Conservation (phyloP, 108 stramenopile genomes). For the Cyclotella cryptica region DNA sequence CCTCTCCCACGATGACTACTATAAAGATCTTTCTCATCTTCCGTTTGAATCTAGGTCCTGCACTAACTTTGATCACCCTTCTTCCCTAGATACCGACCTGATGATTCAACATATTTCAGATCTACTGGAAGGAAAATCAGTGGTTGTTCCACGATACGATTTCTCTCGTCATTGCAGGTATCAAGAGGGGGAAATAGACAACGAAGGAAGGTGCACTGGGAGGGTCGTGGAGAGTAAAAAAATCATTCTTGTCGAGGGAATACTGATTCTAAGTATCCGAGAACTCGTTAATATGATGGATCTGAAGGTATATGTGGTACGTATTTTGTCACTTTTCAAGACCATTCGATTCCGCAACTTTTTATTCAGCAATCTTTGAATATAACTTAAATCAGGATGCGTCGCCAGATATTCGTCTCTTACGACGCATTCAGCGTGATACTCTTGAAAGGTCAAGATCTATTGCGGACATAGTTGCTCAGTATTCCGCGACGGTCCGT, state of each 20-base stretch:
- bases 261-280: constrained; percentile 87
- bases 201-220: constrained; percentile 37
- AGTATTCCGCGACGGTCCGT: constrained; percentile 89
- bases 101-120: constrained; percentile 81
- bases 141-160: constrained; percentile 91
- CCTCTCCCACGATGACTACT: constrained; percentile 58
- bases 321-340: constrained; percentile 7
- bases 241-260: constrained; percentile 93
- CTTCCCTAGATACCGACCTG: constrained; percentile 90
- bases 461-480: constrained; percentile 76
- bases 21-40: constrained; percentile 79
- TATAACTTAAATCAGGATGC: constrained; percentile 66
- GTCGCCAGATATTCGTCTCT: constrained; percentile 83
- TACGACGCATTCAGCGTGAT: constrained; percentile 89
- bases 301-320: constrained; percentile 94
- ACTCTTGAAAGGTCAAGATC: constrained; percentile 84
- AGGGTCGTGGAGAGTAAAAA: constrained; percentile 60
- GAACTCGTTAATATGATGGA: constrained; percentile 82
- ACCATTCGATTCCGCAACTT: constrained; percentile 26
- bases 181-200: constrained; percentile 54
- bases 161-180: constrained; percentile 87
- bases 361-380: background rate
- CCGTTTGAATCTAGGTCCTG: constrained; percentile 75
- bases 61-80: constrained; percentile 96
- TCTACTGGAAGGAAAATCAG: constrained; percentile 71